Base-by-base conservation (phyloP, 495 filamentous ascomycete genomes). In the Friedmanniomyces endolithicus region DNA sequence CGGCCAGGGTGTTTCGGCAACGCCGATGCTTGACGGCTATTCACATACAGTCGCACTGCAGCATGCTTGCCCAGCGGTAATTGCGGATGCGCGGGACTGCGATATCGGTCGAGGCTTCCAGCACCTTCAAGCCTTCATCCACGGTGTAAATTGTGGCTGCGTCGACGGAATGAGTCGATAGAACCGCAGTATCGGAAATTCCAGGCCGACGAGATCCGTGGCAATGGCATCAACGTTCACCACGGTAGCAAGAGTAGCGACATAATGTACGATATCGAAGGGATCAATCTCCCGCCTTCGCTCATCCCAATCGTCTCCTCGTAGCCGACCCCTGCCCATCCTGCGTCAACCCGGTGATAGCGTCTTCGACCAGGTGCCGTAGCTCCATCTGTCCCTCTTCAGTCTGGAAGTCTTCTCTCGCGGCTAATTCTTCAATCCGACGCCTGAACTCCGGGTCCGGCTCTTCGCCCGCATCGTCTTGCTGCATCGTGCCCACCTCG, bases 371-470 rank as follows among this genome's bases (percentile, higher is more conserved):
- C 52, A 74, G 52, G 20, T 64, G 55, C 51, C 71, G 46, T 27
- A 74, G 52, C 56, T 70, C 61, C 50, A 59, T 52, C 59, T 74
- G 71, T 0, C 68, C 67, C 24, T 69, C 67, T 52, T 71, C 69
- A 2, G 58, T 58, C 52, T 71, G 59, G 52, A 73, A 72, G 50
- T 74, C 71, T 14, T 69, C 64, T 22, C 71, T 43, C 11, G 67
- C 64, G 14, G 71, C 71, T 12, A 74, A 56, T 55, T 71, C 70
- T 52, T 74, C 71, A 23, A 74, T 74, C 11, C 70, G 57, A 29
- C 67, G 54, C 51, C 66, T 64, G 58, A 74, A 70, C 50, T 70
- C 71, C 33, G 71, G 71, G 47, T 74, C 71, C 20, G 69, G 66
- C 40, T 54, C 64, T 9, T 60, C 66, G 11, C 63, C 64, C 7